Percentiles rank a stretch among this genome's conserved stretches.
Conservation (phyloP, 441 rosid species). For the Jatropha multifida region DNA sequence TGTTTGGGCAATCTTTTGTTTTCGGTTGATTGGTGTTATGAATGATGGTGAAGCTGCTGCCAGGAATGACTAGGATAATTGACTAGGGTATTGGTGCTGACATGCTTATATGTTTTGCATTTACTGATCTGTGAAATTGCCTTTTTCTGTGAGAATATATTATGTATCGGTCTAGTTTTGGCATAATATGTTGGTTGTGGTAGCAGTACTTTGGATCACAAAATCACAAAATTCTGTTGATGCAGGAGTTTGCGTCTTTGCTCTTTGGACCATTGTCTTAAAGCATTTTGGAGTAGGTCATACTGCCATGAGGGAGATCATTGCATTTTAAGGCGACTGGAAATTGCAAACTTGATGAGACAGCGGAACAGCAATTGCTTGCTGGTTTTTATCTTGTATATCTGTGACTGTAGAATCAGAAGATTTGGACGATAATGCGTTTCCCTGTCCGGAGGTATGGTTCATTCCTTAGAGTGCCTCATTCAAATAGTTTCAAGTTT, state of each 20-base stretch:
- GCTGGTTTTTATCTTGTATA: slow-evolving; percentile 19
- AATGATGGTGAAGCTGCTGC: neutral
- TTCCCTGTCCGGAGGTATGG: slow-evolving; percentile 37
- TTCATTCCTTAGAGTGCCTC: neutral
- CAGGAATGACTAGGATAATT: neutral
- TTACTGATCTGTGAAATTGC: neutral
- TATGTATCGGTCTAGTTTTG: neutral
- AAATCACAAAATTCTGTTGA: slow-evolving; percentile 4
- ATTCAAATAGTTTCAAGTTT: neutral
- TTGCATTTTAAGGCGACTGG: slow-evolving; percentile 7
- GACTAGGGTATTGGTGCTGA: neutral
- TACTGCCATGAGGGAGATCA: slow-evolving; percentile 15
- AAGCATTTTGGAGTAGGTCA: slow-evolving; percentile 7
- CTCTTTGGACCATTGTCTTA: neutral
- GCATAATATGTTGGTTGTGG: neutral
- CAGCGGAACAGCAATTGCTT: slow-evolving; percentile 20
- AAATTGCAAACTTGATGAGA: slow-evolving; percentile 30
- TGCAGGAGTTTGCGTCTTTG: slow-evolving; percentile 16
- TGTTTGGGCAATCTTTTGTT: neutral
- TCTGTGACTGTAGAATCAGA: slow-evolving; percentile 21
- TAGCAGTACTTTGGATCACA: neutral
- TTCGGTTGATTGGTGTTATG: neutral
- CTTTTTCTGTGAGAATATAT: neutral
- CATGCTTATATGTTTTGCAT: neutral
- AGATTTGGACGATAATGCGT: slow-evolving; percentile 35